These are phyloP conservation scores for Phytophthora niederhauseri DNA, from an alignment of 352 stramenopile genomes.

Conservation along the genomic window DNA sequence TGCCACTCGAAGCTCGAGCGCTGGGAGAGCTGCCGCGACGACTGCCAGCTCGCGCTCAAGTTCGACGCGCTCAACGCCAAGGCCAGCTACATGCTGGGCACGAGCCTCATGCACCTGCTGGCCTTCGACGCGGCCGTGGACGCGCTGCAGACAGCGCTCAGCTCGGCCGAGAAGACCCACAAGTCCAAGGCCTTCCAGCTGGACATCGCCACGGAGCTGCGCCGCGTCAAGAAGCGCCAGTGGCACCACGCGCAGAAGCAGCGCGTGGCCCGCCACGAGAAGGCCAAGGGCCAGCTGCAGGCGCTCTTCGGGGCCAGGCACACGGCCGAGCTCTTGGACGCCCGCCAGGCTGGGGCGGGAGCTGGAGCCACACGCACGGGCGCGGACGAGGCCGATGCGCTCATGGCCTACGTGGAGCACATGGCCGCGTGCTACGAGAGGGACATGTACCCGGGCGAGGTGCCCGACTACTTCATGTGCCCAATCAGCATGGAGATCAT, in stretches of 20 bases:
- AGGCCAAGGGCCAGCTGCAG: constrained; percentile 46
- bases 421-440: constrained; percentile 52
- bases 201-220: constrained; percentile 65
- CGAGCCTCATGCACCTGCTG: constrained; percentile 55
- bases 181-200: constrained; percentile 61
- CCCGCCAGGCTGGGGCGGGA: not conserved
- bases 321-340: constrained; percentile 35
- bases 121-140: constrained; percentile 58
- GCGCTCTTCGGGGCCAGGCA: constrained; percentile 40
- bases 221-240: constrained; percentile 66
- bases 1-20: constrained; percentile 73
- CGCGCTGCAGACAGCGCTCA: constrained; percentile 55
- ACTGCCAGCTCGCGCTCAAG: constrained; percentile 61
- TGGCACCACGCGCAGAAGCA: constrained; percentile 58
- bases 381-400: constrained; percentile 30
- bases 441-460: constrained; percentile 53
- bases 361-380: not conserved
- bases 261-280: constrained; percentile 46
- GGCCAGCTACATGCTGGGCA: constrained; percentile 75
- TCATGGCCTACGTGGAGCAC: constrained; percentile 72
- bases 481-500: constrained; percentile 89
- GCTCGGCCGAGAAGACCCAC: constrained; percentile 58
- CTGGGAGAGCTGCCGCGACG: constrained; percentile 66
- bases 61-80: constrained; percentile 75
- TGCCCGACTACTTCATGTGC: constrained; percentile 83